Evolutionary conservation across 768 basidiomycete species (phyloP).

Genomic region (Tulasnella sp.): DNA sequence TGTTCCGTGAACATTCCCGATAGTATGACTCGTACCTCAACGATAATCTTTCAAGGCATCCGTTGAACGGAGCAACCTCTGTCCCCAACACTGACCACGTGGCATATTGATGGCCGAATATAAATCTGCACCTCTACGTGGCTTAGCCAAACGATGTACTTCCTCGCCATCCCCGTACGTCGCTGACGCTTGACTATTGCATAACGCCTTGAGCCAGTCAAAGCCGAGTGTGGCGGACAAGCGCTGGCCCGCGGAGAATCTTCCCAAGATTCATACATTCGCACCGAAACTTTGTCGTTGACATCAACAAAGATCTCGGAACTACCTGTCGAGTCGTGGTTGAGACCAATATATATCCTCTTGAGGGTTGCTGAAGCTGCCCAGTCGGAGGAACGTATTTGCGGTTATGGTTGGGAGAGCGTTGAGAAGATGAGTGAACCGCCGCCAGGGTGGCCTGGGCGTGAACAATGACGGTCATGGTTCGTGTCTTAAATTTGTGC

Average conservation of each 20-base stretch:
- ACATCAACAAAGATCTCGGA: not conserved
- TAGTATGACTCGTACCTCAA: slow-evolving; percentile 53
- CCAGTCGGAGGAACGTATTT: slow-evolving; percentile 14
- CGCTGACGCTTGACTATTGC: slow-evolving; percentile 48
- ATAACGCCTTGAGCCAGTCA: not conserved
- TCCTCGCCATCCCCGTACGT: slow-evolving; percentile 80
- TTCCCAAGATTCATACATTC: no score
- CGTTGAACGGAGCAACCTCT: slow-evolving; percentile 89
- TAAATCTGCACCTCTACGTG: slow-evolving; percentile 96
- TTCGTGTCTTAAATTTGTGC: no score
- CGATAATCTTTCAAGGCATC: slow-evolving; percentile 92
- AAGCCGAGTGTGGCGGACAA: not conserved
- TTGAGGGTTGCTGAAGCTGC: not conserved
- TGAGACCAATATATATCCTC: not conserved
- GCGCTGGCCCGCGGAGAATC: not conserved
- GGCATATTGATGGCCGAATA: slow-evolving; percentile 76
- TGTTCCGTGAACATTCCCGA: not conserved
- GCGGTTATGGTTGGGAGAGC: not conserved
- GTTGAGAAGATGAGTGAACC: not conserved
- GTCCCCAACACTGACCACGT: slow-evolving; percentile 88
- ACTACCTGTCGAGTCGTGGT: not conserved
- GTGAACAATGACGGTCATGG: no score
- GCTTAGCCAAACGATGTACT: slow-evolving; percentile 78
- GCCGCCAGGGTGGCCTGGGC: not conserved
- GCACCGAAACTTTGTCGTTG: not conserved